Evolutionary conservation across 257 asterid genomes (phyloP), one percentile per base, ranked within the genome.

Genomic region (Solanum paucissectum): DNA sequence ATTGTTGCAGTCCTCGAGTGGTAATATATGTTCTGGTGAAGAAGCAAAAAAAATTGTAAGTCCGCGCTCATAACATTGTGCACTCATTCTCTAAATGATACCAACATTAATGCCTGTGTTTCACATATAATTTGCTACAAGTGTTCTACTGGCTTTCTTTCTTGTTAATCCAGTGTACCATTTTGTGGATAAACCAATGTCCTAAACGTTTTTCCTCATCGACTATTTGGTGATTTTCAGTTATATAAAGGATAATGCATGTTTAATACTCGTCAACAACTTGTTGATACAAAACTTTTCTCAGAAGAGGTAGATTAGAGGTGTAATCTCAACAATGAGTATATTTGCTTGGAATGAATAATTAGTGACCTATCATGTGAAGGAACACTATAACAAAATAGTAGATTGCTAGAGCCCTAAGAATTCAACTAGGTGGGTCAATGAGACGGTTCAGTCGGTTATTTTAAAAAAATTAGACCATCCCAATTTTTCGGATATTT

Each of bases 1-100:
- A 96, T 87, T 96, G 91, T 79, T 38, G 94, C 94, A 95, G 94
- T 84, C 90, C 92, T 18, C 98, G 99, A 4, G 98, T 95, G 40
- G 98, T 90, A 49, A 89, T 95, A 83, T 94, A 94, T 86, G 93
- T 94, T 88, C 85, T 96, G 92, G 95, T 91, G 82, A 96, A 94
- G 94, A 94, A 92, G 91, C 88, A 91, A 84, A 64, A 3, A 27
- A 27, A 44, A 25, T 27, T 25, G 34, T 42, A 46, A 81, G 85
- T 20, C 42, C 20, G 6, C 21, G 42, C 42, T 46, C 16, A 9
- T 1, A 46, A 27, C 85, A 9, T 46, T 42, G 11, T 55, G 16
- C 27, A 46, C 68, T 5, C 18, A 29, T 46, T 81, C 68, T 44
- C 68, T 1, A 46, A 81, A 44, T 6, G 20, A 18, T 44, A 46